Evolutionary conservation across 495 filamentous ascomycete genomes (phyloP).

Genomic region (Parmelia sp.): DNA sequence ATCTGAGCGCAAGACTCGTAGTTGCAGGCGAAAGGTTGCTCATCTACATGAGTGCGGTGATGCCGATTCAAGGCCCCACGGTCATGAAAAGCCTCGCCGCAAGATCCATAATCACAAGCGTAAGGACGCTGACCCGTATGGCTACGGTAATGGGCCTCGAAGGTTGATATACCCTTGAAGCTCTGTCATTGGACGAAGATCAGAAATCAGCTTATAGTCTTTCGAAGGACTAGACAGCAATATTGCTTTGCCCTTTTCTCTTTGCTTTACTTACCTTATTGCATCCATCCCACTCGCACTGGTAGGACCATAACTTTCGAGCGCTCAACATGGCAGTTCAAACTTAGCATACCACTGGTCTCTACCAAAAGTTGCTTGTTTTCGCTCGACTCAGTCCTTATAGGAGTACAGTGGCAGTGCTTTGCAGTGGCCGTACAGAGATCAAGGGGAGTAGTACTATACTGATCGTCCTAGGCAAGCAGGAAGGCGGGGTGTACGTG

Average conservation of each 20-base stretch:
- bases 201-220: background rate
- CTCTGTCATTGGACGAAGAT: background rate
- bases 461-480: background rate
- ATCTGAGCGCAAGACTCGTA: background rate
- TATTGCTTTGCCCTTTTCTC: background rate
- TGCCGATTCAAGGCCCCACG: background rate
- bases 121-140: background rate
- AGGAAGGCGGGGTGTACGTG: background rate
- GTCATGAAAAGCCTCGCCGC: background rate
- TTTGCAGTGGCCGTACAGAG: background rate
- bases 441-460: background rate
- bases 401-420: background rate
- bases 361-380: background rate
- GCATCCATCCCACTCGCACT: background rate
- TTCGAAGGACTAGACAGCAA: background rate
- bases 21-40: background rate
- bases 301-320: background rate
- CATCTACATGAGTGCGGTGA: background rate
- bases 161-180: background rate
- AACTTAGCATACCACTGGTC: background rate
- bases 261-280: background rate
- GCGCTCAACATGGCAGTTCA: background rate
- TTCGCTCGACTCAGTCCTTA: background rate
- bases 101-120: background rate
- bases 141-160: slow-evolving; percentile 1